These are phyloP conservation scores for Trichoderma sp. DNA, from an alignment of 2,329 filamentous ascomycete genomes.

Conservation along the genomic window DNA sequence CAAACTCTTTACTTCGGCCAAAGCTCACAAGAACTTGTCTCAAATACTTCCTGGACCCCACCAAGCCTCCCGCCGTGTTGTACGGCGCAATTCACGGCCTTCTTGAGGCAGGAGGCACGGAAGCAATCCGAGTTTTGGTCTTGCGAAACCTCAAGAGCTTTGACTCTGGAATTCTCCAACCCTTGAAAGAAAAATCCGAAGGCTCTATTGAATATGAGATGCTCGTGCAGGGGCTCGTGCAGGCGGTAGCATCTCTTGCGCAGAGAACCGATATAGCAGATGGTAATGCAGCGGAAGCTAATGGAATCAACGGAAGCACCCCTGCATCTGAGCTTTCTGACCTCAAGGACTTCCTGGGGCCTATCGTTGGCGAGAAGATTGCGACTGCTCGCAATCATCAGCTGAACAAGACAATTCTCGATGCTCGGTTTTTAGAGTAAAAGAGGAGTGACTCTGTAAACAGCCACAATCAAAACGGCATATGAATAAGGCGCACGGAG, in stretches of 20 bases:
- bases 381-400: constrained; percentile 50
- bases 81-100: constrained; percentile 88
- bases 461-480: neutral
- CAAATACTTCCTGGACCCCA: constrained; percentile 87
- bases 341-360: constrained; percentile 59
- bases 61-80: constrained; percentile 79
- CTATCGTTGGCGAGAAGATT: constrained; percentile 57
- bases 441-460: neutral
- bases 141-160: constrained; percentile 60
- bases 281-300: constrained; percentile 43
- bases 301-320: constrained; percentile 47
- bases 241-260: constrained; percentile 54
- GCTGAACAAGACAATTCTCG: constrained; percentile 56
- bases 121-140: constrained; percentile 60
- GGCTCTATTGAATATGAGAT: constrained; percentile 56
- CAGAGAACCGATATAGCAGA: constrained; percentile 37
- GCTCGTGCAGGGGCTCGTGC: constrained; percentile 60
- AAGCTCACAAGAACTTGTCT: constrained; percentile 92
- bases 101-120: constrained; percentile 71
- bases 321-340: constrained; percentile 48
- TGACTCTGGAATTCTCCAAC: constrained; percentile 57
- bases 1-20: constrained; percentile 80
- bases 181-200: constrained; percentile 56
- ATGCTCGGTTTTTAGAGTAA: constrained; percentile 58
- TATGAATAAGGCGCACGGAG: constrained; percentile 35